phyloP scores from a whole-genome alignment of 805 yeast genomes.

The Candida multigemmis region DNA sequence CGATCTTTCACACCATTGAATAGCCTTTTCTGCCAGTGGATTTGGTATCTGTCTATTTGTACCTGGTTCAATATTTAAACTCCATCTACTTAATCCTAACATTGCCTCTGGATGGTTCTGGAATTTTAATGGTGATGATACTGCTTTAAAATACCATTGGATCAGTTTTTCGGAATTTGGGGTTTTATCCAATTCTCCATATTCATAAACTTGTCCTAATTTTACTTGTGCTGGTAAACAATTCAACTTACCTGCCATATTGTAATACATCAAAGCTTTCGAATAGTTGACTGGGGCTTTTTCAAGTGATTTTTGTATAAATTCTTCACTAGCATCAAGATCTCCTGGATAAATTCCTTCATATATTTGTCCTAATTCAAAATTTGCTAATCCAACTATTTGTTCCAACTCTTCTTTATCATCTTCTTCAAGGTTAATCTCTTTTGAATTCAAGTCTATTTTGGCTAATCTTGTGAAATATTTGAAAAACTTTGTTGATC shows the following conservation, averaged over 20 bases:
- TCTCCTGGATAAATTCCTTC: constrained; percentile 39
- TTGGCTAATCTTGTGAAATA: constrained; percentile 28
- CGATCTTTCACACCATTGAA: constrained; percentile 36
- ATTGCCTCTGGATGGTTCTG: constrained; percentile 36
- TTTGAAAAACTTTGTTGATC: constrained; percentile 25
- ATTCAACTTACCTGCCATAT: constrained; percentile 30
- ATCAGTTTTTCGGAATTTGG: constrained; percentile 31
- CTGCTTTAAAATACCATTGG: constrained; percentile 36
- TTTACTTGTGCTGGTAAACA: constrained; percentile 32
- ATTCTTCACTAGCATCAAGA: constrained; percentile 24
- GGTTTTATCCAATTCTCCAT: constrained; percentile 32
- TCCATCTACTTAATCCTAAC: constrained; percentile 36
- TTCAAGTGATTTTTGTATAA: constrained; percentile 22
- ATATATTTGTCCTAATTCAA: constrained; percentile 31
- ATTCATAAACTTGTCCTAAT: constrained; percentile 32
- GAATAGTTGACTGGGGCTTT: constrained; percentile 34
- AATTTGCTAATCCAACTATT: constrained; percentile 31
- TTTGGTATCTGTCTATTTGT: constrained; percentile 24
- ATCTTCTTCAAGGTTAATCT: constrained; percentile 23
- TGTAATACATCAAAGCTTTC: constrained; percentile 31
- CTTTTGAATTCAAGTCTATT: constrained; percentile 23
- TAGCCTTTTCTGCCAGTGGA: constrained; percentile 26
- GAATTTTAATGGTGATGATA: constrained; percentile 28
- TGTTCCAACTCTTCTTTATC: constrained; percentile 33
- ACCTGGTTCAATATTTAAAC: constrained; percentile 23